Evolutionary conservation across 192 early-diverging fungal genomes (phyloP).

Genomic region (Mortierella claussenii): DNA sequence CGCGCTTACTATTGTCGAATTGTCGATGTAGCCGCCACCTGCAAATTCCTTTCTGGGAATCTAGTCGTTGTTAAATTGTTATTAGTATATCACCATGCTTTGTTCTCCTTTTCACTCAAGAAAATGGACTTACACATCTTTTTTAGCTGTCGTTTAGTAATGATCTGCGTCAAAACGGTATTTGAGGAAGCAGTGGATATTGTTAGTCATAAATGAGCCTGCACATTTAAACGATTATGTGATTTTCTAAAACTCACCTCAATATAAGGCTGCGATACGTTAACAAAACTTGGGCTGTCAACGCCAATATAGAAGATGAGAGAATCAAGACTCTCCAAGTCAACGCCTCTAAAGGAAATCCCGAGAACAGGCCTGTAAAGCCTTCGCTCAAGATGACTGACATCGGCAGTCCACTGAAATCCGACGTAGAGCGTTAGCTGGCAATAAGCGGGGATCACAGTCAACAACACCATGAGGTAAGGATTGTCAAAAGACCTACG

Average conservation of each 20-base stretch:
- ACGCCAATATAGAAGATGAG: conserved; percentile 9
- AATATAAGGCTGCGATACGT: not conserved
- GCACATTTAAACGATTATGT: no score
- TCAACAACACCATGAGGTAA: no score
- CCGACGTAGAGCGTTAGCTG: no score
- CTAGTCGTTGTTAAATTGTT: not conserved
- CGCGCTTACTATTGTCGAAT: conserved; percentile 1
- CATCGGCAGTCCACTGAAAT: conserved; percentile 9
- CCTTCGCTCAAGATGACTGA: conserved; percentile 7
- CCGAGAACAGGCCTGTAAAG: conserved; percentile 9
- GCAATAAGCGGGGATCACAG: no score
- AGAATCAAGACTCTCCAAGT: conserved; percentile 8
- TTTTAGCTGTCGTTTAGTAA: conserved; percentile 12
- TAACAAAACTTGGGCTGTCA: conserved; percentile 5
- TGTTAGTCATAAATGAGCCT: no score
- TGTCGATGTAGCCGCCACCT: conserved; percentile 12
- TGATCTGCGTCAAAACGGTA: no score
- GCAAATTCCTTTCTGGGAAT: conserved; percentile 5
- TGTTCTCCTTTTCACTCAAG: not conserved
- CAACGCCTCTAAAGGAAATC: conserved; percentile 6
- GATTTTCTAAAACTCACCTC: conserved; percentile 13
- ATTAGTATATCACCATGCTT: not conserved
- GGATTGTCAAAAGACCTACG: no score
- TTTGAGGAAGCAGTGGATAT: no score
- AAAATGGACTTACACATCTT: conserved; percentile 7